These are phyloP conservation scores for Pichia sp. DNA, from an alignment of 1,139 yeast species.

Conservation along the genomic window DNA sequence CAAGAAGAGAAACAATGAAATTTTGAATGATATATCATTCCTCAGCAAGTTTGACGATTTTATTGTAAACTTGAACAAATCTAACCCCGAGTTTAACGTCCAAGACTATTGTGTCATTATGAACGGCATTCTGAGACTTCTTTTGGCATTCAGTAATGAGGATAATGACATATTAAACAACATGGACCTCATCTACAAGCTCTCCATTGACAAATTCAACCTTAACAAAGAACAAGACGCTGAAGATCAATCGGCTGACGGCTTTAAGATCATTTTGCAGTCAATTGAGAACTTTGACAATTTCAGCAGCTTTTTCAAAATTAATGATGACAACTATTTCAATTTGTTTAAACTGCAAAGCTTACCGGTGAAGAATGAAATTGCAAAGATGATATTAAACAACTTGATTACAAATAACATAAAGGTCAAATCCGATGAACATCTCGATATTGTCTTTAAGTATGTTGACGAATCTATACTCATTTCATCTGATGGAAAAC, in stretches of 20 bases:
- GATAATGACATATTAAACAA: slow-evolving; percentile 56
- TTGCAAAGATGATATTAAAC: slow-evolving; percentile 38
- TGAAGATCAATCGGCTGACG: slow-evolving; percentile 31
- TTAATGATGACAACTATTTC: slow-evolving; percentile 34
- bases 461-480: slow-evolving; percentile 26
- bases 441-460: slow-evolving; percentile 40
- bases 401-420: slow-evolving; percentile 27
- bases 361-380: slow-evolving; percentile 31
- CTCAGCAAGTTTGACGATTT: slow-evolving; percentile 64
- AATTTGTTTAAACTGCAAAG: slow-evolving; percentile 36
- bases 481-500: slow-evolving; percentile 8
- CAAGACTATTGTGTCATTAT: slow-evolving; percentile 61
- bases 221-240: slow-evolving; percentile 18
- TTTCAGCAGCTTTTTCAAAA: slow-evolving; percentile 25
- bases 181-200: slow-evolving; percentile 54
- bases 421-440: slow-evolving; percentile 27
- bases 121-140: slow-evolving; percentile 55
- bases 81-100: slow-evolving; percentile 56
- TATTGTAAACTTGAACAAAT: slow-evolving; percentile 43
- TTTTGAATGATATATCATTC: slow-evolving; percentile 26
- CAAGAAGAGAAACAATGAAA: slow-evolving; percentile 22
- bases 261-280: slow-evolving; percentile 49
- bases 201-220: slow-evolving; percentile 45
- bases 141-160: slow-evolving; percentile 25
- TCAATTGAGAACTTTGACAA: slow-evolving; percentile 40